Evolutionary conservation across 1,284 basidiomycete species (phyloP), one percentile per base, ranked within the genome.

Genomic region (Microbotryum silenes-acaulis): DNA sequence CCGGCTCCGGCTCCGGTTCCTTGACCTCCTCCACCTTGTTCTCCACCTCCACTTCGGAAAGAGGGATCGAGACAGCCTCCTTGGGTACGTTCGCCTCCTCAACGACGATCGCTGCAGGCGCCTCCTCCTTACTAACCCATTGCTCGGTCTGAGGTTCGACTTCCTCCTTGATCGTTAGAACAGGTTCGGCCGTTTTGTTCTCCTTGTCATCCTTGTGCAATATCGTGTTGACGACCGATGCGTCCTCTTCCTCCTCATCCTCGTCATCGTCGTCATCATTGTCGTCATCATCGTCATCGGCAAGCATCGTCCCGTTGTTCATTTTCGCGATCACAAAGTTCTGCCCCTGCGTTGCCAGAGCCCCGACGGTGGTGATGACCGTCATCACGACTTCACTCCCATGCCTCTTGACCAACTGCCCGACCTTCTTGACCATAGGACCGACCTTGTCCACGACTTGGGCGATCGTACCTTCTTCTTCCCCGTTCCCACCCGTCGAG

Each of bases 361-460:
- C 23, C 27, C 2, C 48, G 12, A 46, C 52, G 8, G 48, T 16
- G 1, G 48, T n/a, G 33, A 23, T 31, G 14, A 54, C 4, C 20
- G 7, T 21, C 23, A 29, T 47, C n/a, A 25, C 29, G 21, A 29
- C 33, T n/a, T 29, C 52, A 2, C 33, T n/a, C 16, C 18, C 25
- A 4, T 52, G 46, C n/a, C 45, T 54, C 37, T 33, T 51, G 45
- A 23, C 53, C 21, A 59, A 29, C 0, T 42, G 57, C 6, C 47
- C 52, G 9, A 60, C 56, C 1, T 53, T 62, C 3, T 50, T 56
- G 18, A 59, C 55, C 12, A 57, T 57, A 2, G 55, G 29, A 16
- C 55, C 51, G 18, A 51, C 49, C 2, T 37, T 51, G 6, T 48
- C 33, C 6, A 37, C 33, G 8, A 59, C 20, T 45, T 65, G 37